phyloP scores from a whole-genome alignment of 2,329 filamentous ascomycete genomes.

The Phaeosphaeria sp. region DNA sequence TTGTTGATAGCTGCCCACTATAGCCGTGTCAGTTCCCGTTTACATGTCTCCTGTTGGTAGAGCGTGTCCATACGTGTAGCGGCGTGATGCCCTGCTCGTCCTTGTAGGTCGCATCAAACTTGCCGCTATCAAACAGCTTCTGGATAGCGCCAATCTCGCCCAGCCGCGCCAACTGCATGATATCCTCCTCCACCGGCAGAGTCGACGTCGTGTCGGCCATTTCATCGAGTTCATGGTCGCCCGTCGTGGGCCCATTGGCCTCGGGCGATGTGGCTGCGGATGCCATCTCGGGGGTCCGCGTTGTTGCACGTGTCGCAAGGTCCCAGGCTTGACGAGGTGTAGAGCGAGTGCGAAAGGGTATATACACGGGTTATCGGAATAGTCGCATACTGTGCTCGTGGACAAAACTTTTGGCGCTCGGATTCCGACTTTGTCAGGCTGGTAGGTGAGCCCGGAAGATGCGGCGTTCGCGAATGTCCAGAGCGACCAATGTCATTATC shows the following conservation, averaged over 20 bases:
- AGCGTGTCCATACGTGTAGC: conserved; percentile 72
- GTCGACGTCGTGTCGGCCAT: conserved; percentile 44
- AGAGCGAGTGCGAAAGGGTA: neutral
- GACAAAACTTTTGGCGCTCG: neutral
- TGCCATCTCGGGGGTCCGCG: conserved; percentile 37
- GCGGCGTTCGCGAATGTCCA: conserved; percentile 22
- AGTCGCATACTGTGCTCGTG: conserved; percentile 18
- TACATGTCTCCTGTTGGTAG: neutral
- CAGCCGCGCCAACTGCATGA: conserved; percentile 92
- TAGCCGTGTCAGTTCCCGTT: conserved; percentile 12
- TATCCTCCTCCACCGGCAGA: conserved; percentile 72
- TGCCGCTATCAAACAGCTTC: conserved; percentile 83
- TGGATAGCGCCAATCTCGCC: conserved; percentile 88
- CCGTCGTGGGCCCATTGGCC: conserved; percentile 29
- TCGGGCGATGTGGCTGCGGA: conserved; percentile 25
- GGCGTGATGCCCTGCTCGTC: conserved; percentile 96
- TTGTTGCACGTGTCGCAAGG: neutral
- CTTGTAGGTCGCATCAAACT: conserved; percentile 79
- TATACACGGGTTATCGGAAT: conserved; percentile 3
- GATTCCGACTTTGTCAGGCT: neutral
- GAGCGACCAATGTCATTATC: conserved; percentile 26
- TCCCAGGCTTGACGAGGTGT: neutral
- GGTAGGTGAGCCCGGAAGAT: conserved; percentile 10
- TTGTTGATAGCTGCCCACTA: conserved; percentile 99
- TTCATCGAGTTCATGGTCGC: conserved; percentile 46